Evolutionary conservation across 2,329 filamentous ascomycete species (phyloP), one percentile per base, ranked within the genome.

Genomic region (Alternaria sp.): DNA sequence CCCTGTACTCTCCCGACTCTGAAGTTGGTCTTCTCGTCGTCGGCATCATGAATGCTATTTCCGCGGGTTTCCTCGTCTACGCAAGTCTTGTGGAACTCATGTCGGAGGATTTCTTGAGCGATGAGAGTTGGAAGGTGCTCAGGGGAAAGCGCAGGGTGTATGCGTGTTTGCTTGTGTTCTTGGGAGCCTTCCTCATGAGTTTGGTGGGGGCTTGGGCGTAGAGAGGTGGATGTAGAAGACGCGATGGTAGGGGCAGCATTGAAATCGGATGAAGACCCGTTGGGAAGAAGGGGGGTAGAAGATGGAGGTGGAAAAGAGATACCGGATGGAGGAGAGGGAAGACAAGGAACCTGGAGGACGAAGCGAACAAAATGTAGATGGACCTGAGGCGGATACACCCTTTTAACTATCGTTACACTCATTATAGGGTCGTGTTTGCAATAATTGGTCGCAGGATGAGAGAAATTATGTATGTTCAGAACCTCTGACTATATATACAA

Each of bases 1-100:
- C 88, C 36, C 81, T 95, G 65, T 96, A 96, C 78, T 92, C 93
- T 66, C 92, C 93, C 1, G 85, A 87, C 69, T 92, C 90, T 70
- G 86, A 92, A 73, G 87, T 88, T 0, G 92, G 93, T 0, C 80
- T 96, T 49, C 81, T 96, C 27, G 90, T 94, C 81, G 92, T 96
- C 6, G 93, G 93, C 8, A 87, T 94, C 74, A 95, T 94, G 85
- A 96, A 97, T 72, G 92, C 92, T 40, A 90, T 96, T 53, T 93
- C 90, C 10, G 90, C 90, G 52, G 93, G 93, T 0, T 82, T 97
- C 52, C 79, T 97, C 28, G 82, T 96, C 4, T 96, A 94, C 74
- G 92, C 93, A 0, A 92, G 92, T 0, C 81, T 97, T 44, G 93
- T 96, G 4, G 92, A 97, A 80, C 83, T 97, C 20, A 83, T 97